Base-by-base conservation (phyloP, 352 stramenopile genomes). In the Blastocystis sp. region DNA sequence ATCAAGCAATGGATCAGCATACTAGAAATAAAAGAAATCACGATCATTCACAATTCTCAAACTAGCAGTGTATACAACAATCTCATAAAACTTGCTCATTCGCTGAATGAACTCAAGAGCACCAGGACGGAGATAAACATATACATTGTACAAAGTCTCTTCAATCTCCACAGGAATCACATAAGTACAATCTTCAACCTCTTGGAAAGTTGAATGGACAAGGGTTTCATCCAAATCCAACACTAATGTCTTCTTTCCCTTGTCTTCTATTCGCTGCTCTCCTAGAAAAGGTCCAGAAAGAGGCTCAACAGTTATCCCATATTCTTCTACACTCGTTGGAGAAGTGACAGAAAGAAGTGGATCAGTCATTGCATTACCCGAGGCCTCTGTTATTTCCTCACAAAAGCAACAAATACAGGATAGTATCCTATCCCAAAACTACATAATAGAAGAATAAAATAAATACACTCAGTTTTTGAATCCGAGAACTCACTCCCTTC, bases 191-290 rank as follows among this genome's bases (percentile, higher is more conserved):
- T 95, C 94, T 21, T 89, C 81, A 16, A 97, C 96, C 7, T 94
- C 92, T 89, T 93, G 91, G 89, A 98, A 98, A 54, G 94, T 98
- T 49, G 93, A 97, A 91, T 98, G 95, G 12, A 98, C 95, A 3
- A 99, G 90, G 19, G 96, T 98, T 89, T 98, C 96, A 89, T 98
- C 96, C 35, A 99, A 90, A 87, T 99, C 96, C 27, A 98, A 90
- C 35, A 97, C 92, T 29, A 97, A 91, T 51, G 93, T 95, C 88
- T 95, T 95, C 85, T 94, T 95, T 56, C 91, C 92, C 1, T 88
- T 78, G 66, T 95, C 92, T 32, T 91, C 88, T 0, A 89, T 88
- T 5, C 54, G 35, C 35, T 89, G 46, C 24, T 89, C 87, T 6
- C 75, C 75, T 43, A 89, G 69, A 27, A 89, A 80, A 32, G 57